Evolutionary conservation across 805 yeast genomes (phyloP).

Genomic region (Pichia heedii): DNA sequence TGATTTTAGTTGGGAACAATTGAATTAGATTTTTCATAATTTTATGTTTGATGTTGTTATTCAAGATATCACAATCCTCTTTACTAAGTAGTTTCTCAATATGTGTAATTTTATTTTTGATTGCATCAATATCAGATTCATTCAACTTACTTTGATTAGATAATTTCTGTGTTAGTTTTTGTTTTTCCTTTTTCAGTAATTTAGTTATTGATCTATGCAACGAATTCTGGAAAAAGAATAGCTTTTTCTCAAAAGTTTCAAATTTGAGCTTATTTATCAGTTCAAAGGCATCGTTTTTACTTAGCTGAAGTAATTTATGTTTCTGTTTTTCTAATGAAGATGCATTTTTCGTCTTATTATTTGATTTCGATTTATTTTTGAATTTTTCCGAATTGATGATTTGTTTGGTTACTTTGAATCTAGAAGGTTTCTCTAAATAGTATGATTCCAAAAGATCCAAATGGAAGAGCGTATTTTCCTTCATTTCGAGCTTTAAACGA

Average conservation of each 20-base stretch:
- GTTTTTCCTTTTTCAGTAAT: constrained; percentile 22
- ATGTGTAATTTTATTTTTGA: not conserved
- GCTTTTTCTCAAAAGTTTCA: constrained; percentile 40
- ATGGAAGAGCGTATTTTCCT: constrained; percentile 40
- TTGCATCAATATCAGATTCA: not conserved
- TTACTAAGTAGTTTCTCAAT: constrained; percentile 5
- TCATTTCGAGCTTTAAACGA: too few species aligned
- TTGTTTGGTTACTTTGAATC: constrained; percentile 42
- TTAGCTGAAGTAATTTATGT: constrained; percentile 29
- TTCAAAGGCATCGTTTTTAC: constrained; percentile 33
- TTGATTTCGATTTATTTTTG: constrained; percentile 1
- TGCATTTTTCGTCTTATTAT: not conserved
- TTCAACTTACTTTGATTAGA: not conserved
- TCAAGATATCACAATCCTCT: not conserved
- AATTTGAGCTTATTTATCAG: constrained; percentile 38
- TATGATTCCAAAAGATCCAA: constrained; percentile 49
- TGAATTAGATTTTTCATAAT: constrained; percentile 13
- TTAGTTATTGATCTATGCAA: constrained; percentile 34
- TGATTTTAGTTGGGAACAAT: constrained; percentile 9
- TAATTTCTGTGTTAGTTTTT: not conserved
- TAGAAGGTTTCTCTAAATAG: constrained; percentile 36
- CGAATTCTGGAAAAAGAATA: constrained; percentile 27
- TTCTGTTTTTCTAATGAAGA: constrained; percentile 18
- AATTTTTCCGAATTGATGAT: constrained; percentile 36
- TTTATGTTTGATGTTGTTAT: constrained; percentile 13